These are phyloP conservation scores for Penicillium corylophilum DNA, from an alignment of 2,329 filamentous ascomycete genomes.

Conservation along the genomic window DNA sequence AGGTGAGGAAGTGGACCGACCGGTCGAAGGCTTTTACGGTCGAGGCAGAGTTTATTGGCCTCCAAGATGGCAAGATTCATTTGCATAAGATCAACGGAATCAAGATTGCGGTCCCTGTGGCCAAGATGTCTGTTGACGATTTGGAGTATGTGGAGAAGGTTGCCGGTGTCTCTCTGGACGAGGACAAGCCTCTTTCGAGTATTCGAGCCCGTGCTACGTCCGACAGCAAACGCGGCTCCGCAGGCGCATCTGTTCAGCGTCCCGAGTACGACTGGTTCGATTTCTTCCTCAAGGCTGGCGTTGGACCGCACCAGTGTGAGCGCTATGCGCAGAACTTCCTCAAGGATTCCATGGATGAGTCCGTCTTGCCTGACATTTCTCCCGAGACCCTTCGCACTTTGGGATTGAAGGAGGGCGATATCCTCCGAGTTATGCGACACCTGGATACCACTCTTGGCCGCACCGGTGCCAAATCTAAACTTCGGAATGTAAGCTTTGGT, in stretches of 20 bases:
- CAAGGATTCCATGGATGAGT: conserved; percentile 94
- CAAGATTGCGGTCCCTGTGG: conserved; percentile 92
- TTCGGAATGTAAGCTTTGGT: conserved; percentile 55
- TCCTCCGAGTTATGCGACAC: conserved; percentile 88
- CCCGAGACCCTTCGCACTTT: conserved; percentile 78
- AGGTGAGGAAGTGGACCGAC: conserved; percentile 92
- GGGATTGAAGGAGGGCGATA: conserved; percentile 94
- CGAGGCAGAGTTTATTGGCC: conserved; percentile 90
- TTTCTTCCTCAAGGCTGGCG: conserved; percentile 91
- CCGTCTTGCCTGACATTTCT: conserved; percentile 85
- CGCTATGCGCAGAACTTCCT: conserved; percentile 87
- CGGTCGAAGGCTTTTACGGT: conserved; percentile 94
- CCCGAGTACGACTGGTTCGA: conserved; percentile 95
- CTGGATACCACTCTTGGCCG: conserved; percentile 79
- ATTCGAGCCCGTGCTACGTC: conserved; percentile 51
- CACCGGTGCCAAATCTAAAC: conserved; percentile 55
- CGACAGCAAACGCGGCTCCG: conserved; percentile 38
- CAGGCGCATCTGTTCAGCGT: conserved; percentile 41
- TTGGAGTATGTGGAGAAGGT: conserved; percentile 88
- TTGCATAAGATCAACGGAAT: conserved; percentile 97
- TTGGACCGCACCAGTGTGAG: conserved; percentile 89
- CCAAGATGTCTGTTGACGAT: conserved; percentile 94
- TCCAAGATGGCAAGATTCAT: conserved; percentile 95
- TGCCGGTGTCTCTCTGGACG: conserved; percentile 83
- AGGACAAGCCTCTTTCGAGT: conserved; percentile 89